Evolutionary conservation across 1,284 basidiomycete species (phyloP), one percentile per base, ranked within the genome.

Genomic region (Puccinia novopanici): DNA sequence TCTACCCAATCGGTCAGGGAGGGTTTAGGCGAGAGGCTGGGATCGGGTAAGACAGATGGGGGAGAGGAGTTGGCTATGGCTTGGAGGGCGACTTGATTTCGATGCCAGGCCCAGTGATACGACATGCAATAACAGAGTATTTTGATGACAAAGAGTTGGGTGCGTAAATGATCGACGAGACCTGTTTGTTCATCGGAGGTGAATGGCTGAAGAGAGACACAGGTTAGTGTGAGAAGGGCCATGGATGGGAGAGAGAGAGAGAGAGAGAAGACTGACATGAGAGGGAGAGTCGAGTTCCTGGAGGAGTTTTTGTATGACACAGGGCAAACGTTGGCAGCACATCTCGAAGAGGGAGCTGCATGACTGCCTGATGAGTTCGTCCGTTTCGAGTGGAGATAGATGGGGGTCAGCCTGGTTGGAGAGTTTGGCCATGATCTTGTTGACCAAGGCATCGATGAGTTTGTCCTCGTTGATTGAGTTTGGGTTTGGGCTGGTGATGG

Each of bases 61-160:
- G 81, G 27, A 17, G 57, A 63, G 40, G 84, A 83, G 27, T 81
- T 81, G 12, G 76, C 74, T 37, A 76, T 78, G 13, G 81, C 82
- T n/a, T 81, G 71, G 52, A 81, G 63, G 84, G 84, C 83, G 82
- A 82, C 68, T 24, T 82, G 80, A 42, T 83, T 82, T 1, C 82
- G 82, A 77, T 84, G 84, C 72, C 84, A 82, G 55, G 88, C 83
- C 92, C 92, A 94, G 67, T 92, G 91, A 30, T 92, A 91, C 15
- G 92, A 90, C 88, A 97, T 82, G 89, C 90, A 84, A 89, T 89
- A 50, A 12, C 91, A 89, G 24, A 98, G 87, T 57, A 96, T 90
- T 86, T 96, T 94, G 83, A 97, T 88, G 42, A 97, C 87, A 84
- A 94, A 94, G 0, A 97, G 88, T 85, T 96, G 93, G 0, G 94